Conservation (phyloP, 2,329 filamentous ascomycete species). For the Ophiostoma sp. region DNA sequence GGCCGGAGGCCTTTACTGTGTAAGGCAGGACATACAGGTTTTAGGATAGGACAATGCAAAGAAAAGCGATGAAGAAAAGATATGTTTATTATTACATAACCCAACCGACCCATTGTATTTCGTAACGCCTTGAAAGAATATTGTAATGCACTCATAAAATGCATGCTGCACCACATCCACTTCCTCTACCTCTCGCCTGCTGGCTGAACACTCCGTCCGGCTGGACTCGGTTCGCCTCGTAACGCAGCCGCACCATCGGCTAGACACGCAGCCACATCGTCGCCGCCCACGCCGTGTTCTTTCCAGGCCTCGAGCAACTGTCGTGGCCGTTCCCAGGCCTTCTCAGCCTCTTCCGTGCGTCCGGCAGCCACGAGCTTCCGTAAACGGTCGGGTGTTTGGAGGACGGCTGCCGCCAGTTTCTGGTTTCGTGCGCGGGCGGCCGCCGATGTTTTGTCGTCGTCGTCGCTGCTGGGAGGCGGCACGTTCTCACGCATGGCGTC, state of each 20-base stretch:
- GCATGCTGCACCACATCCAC: neutral
- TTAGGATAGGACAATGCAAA: too few species aligned
- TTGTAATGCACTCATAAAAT: neutral
- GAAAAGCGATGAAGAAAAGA: neutral
- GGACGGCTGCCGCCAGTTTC: slow-evolving; percentile 62
- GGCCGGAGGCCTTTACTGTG: neutral
- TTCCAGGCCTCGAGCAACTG: slow-evolving; percentile 55
- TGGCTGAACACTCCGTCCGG: neutral
- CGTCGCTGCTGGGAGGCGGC: slow-evolving; percentile 44
- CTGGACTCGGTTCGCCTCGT: slow-evolving; percentile 28
- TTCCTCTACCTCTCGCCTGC: neutral
- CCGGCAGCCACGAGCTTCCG: slow-evolving; percentile 59
- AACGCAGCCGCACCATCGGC: slow-evolving; percentile 57
- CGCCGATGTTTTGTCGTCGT: slow-evolving; percentile 39
- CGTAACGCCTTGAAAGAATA: neutral
- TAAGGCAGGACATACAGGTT: too few species aligned
- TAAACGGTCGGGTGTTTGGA: slow-evolving; percentile 62
- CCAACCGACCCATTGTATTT: neutral
- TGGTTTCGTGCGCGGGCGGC: slow-evolving; percentile 44
- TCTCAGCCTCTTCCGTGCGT: slow-evolving; percentile 59
- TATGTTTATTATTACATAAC: neutral
- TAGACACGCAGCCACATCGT: slow-evolving; percentile 55
- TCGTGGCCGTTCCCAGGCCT: slow-evolving; percentile 57
- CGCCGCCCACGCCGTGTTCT: slow-evolving; percentile 55
- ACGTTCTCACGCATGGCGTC: slow-evolving; percentile 52